Evolutionary conservation across 1,284 basidiomycete species (phyloP), one percentile per base, ranked within the genome.

Genomic region (Boletus nobilissimus): DNA sequence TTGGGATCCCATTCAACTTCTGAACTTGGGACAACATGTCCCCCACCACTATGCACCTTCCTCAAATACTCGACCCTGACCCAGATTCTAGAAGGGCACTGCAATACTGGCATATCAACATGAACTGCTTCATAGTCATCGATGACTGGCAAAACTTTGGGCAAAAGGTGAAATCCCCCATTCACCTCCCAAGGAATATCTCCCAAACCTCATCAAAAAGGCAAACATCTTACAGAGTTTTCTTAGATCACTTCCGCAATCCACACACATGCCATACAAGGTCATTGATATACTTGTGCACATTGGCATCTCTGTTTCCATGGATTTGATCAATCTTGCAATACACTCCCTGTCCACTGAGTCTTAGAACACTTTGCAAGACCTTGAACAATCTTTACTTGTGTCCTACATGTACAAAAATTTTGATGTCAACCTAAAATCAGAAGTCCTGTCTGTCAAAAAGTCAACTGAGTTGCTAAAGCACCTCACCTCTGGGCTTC

Each of bases 371-470:
- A 2, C 36, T 2, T 70, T 70, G 68, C 36, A 14, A 16, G 19
- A 2, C 24, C 67, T 69, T n/a, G 46, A 26, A 16, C 48, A 54
- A 9, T 51, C 67, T 1, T 62, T 86, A 0, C 66, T 84, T 0
- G 70, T 80, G 6, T 69, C 74, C 11, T 51, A 51, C 5, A 24
- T 10, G 0, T 51, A 51, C 13, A 10, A 51, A 10, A 51, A 51
- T 13, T 82, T 88, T 26, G 85, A 88, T 54, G 78, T 87, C 5
- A 73, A 86, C 62, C 77, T 87, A 13, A 84, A 84, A 72, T 14
- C 19, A 4, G 29, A 79, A 0, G 68, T 78, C 0, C 80, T 81
- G 0, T 80, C 81, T 1, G 72, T 82, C 4, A 82, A 86, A 43
- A 83, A 85, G 3, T 76, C 78, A n/a, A 70, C 39, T 1, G 78